Percentiles rank a stretch among this genome's conserved stretches.
These are phyloP conservation scores for Pseudevernia furfuracea DNA, from an alignment of 495 filamentous ascomycete genomes.

Conservation along the genomic window DNA sequence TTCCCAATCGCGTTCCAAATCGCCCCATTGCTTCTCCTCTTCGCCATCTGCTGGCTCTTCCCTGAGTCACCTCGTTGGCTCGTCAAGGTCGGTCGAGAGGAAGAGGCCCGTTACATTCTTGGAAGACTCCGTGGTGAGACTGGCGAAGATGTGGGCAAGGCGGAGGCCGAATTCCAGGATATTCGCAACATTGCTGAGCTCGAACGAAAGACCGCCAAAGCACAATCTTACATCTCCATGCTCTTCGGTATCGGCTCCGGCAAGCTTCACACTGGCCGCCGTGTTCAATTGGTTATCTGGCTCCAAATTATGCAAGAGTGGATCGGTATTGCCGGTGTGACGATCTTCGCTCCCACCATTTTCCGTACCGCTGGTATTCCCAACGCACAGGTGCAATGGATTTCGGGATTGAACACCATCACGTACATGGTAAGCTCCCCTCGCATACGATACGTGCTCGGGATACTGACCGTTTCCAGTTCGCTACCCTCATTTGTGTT, in stretches of 20 bases:
- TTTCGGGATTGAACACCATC: constrained; percentile 60
- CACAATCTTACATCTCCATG: constrained; percentile 54
- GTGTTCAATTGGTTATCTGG: constrained; percentile 65
- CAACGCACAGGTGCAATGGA: constrained; percentile 55
- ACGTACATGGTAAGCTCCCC: constrained; percentile 44
- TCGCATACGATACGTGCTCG: neutral
- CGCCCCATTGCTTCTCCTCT: constrained; percentile 50
- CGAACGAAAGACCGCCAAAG: constrained; percentile 44
- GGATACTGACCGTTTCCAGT: constrained; percentile 30
- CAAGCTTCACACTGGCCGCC: constrained; percentile 55
- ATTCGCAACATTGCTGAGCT: constrained; percentile 52
- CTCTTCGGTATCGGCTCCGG: constrained; percentile 55
- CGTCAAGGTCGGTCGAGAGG: constrained; percentile 52
- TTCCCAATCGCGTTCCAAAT: constrained; percentile 70
- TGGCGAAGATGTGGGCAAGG: constrained; percentile 44
- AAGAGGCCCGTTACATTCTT: constrained; percentile 56
- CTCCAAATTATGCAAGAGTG: constrained; percentile 68
- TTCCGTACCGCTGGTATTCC: constrained; percentile 60
- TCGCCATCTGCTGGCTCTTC: constrained; percentile 50
- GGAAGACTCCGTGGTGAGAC: constrained; percentile 52
- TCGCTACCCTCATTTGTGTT: constrained; percentile 51
- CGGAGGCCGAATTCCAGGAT: constrained; percentile 57
- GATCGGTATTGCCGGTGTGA: constrained; percentile 65
- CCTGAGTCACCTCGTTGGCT: constrained; percentile 62
- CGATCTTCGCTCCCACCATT: constrained; percentile 59